Evolutionary conservation across 441 rosid species (phyloP), one percentile per base, ranked within the genome.

Genomic region (Aquilaria agallochum): DNA sequence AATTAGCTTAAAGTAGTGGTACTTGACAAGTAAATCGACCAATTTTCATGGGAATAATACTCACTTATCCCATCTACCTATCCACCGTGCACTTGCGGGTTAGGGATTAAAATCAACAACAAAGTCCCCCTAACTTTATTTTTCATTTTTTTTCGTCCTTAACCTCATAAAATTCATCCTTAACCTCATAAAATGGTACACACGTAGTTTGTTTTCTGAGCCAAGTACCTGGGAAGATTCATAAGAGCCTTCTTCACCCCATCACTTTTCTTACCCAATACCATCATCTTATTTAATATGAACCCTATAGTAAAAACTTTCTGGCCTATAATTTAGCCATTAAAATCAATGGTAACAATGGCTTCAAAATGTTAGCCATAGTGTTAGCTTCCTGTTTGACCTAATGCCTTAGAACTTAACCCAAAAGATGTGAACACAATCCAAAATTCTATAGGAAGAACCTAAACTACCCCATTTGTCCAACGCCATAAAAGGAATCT

Each of bases 171-270:
- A 20, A 1, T 20, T 20, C 27, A 20, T 20, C 27, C 27, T 20
- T 20, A 20, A 20, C 27, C 27, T 20, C 27, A 20, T 20, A 20
- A 20, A 20, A 20, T 20, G 27, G 27, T 20, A 20, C 27, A 20
- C 27, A 20, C 27, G 27, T 1, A 20, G 27, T 20, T 20, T 20
- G 95, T 95, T 83, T 85, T 90, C 9, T 75, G 83, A 53, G 66
- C 83, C 77, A 93, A 70, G 71, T 80, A 90, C 72, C 72, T 83
- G 0, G 95, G 96, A 58, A 90, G 76, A 78, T 80, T 86, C 52
- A 72, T 72, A 10, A 84, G 69, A 4, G 91, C 89, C 44, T 78
- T 83, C 58, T 78, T 83, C 65, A 88, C 55, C 11, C 76, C 88
- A 2, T 68, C 77, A 14, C 78, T 73, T 63, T 71, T 57, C 64